These are phyloP conservation scores for Thuja plicata DNA, from an alignment of 83 land plant genomes.

Conservation along the genomic window DNA sequence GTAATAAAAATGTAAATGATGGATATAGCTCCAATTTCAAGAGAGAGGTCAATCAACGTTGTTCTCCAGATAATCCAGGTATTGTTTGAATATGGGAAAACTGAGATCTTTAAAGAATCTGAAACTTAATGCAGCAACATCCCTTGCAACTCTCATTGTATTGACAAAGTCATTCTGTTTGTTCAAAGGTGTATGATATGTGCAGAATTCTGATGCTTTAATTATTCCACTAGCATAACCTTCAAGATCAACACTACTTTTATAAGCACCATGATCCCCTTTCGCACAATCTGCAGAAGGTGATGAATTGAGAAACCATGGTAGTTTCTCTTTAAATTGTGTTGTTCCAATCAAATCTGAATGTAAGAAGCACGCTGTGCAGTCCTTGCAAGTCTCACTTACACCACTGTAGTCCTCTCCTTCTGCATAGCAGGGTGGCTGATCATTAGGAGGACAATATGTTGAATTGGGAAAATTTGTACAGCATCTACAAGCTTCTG, in stretches of 20 bases:
- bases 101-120: conserved; percentile 68
- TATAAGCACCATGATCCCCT: conserved; percentile 96
- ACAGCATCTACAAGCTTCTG: conserved; percentile 98
- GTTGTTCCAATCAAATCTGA: conserved; percentile 70
- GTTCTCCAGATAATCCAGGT: conserved; percentile 84
- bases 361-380: conserved; percentile 92
- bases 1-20: conserved; percentile 71
- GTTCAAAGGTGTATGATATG: conserved; percentile 94
- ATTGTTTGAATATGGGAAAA: conserved; percentile 96
- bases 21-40: conserved; percentile 86
- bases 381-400: conserved; percentile 74
- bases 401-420: conserved; percentile 55
- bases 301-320: conserved; percentile 91
- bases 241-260: conserved; percentile 73
- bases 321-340: conserved; percentile 89
- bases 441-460: conserved; percentile 97
- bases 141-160: conserved; percentile 82
- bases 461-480: conserved; percentile 78
- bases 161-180: conserved; percentile 81
- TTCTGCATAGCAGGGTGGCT: conserved; percentile 86
- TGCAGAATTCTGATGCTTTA: conserved; percentile 84
- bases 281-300: conserved; percentile 96
- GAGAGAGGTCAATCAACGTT: conserved; percentile 69
- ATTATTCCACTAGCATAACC: conserved; percentile 80
- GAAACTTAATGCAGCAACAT: conserved; percentile 66